Evolutionary conservation across 1,284 basidiomycete genomes (phyloP).

Genomic region (Malassezia japonica): DNA sequence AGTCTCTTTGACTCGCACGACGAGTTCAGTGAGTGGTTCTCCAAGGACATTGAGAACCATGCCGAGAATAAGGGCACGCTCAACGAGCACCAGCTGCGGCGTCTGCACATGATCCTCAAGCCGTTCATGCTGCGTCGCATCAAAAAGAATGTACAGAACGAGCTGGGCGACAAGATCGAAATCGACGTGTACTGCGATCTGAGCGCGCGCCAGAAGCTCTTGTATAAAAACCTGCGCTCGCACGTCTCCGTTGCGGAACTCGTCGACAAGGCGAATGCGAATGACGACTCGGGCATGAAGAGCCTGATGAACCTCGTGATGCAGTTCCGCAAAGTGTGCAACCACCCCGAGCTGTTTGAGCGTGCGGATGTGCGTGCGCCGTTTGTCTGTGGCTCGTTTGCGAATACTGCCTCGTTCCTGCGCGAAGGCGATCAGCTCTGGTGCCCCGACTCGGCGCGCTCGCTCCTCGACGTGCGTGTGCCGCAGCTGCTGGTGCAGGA

Average conservation of each 20-base stretch:
- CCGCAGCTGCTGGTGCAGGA: conserved; percentile 71
- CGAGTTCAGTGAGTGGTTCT: conserved; percentile 99
- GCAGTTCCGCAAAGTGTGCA: conserved; percentile 99
- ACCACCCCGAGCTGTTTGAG: conserved; percentile 96
- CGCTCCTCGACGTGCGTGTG: conserved; percentile 69
- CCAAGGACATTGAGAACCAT: conserved; percentile 90
- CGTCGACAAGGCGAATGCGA: conserved; percentile 73
- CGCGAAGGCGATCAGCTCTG: conserved; percentile 77
- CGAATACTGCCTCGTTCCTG: conserved; percentile 66
- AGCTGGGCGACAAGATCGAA: conserved; percentile 99
- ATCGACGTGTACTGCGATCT: conserved; percentile 90
- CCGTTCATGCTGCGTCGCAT: conserved; percentile 98
- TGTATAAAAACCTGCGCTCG: conserved; percentile 80
- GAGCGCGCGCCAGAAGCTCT: conserved; percentile 80
- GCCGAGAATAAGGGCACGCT: conserved; percentile 71
- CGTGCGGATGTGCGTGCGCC: conserved; percentile 90
- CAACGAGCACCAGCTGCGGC: conserved; percentile 88
- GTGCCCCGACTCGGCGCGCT: conserved; percentile 70
- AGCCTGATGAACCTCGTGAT: conserved; percentile 98
- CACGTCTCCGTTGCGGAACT: conserved; percentile 93
- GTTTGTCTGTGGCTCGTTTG: conserved; percentile 76
- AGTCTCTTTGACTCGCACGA: conserved; percentile 97
- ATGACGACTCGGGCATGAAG: conserved; percentile 78
- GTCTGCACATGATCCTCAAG: conserved; percentile 97
- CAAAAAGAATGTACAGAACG: conserved; percentile 97